Evolutionary conservation across 2,329 filamentous ascomycete genomes (phyloP), one percentile per base, ranked within the genome.

Genomic region (Rhinocladiella similis): DNA sequence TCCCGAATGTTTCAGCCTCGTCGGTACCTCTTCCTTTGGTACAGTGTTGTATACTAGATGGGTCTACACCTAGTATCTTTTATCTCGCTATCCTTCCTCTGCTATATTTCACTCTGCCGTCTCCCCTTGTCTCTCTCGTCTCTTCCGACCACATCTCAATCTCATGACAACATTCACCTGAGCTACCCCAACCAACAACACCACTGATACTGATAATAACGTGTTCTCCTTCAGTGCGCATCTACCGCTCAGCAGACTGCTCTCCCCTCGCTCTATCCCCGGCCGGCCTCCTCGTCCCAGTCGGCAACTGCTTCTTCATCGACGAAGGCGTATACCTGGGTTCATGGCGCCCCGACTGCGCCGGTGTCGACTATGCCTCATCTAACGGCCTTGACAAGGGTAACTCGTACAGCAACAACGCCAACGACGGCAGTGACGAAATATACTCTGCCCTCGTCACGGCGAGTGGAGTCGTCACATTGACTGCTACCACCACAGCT

Each of bases 261-360:
- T 35, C 42, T 18, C 53, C 56, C 3, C 41, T 53, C 19, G n/a
- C 38, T 20, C 27, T 35, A 6, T 46, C 43, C 1, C 42, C 56
- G 13, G 41, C 57, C 20, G 51, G 56, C 25, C 39, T 58, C 47
- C 47, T 54, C 33, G 22, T 58, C 39, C 39, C 12, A 7, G 22
- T 38, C n/a, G 56, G 56, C 25, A 58, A 51, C 10, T 58, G 56
- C 36, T 58, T 58, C 51, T 58, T 54, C 39, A 25, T 51, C 56
- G 56, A 54, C n/a, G 50, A 53, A 19, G 29, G 35, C 18, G 39
- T 50, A 2, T 12, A 36, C 10, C 38, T 57, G 12, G 50, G 50
- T 10, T 57, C 55, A 2, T 57, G 55, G 55, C 55, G 55, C 2
- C 20, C 50, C 3, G 55, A 57, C 55, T 57, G 55, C 18, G n/a